phyloP scores from a whole-genome alignment of 1,284 basidiomycete genomes.

The Melampsora americana region DNA sequence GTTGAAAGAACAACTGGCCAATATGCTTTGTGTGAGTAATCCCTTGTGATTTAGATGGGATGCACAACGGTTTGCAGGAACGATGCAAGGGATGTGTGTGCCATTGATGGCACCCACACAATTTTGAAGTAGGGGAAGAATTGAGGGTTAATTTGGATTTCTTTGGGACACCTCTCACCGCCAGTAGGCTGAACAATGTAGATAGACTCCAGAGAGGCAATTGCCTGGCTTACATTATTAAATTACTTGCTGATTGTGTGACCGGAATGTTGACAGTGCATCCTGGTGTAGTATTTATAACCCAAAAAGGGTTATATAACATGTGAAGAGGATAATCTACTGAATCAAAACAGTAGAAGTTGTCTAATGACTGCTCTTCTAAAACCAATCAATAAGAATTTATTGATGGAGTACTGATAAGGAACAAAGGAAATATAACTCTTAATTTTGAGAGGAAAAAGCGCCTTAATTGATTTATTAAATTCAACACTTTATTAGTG shows the following conservation, averaged over 20 bases:
- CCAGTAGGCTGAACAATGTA: background rate
- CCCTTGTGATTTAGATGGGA: conserved; percentile 52
- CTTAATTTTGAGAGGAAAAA: too few species aligned
- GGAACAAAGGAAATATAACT: too few species aligned
- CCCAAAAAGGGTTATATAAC: too few species aligned
- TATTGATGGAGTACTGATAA: too few species aligned
- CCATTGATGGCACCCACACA: conserved; percentile 54
- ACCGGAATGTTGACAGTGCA: too few species aligned
- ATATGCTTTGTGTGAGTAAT: conserved; percentile 50
- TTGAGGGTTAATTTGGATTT: background rate
- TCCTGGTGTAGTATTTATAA: too few species aligned
- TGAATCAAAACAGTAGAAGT: too few species aligned
- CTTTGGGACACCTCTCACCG: background rate
- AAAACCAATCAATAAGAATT: too few species aligned
- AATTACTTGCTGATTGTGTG: background rate
- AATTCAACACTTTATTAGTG: too few species aligned
- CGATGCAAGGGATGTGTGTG: conserved; percentile 49
- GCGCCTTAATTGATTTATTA: too few species aligned
- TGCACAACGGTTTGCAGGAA: conserved; percentile 45
- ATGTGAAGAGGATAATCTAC: too few species aligned
- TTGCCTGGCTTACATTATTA: background rate
- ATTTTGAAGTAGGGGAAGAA: conserved; percentile 50
- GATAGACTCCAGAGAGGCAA: background rate
- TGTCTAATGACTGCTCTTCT: too few species aligned
- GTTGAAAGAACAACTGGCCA: conserved; percentile 52